These are phyloP conservation scores for Gamarada debralockiae DNA, from an alignment of 495 filamentous ascomycete genomes.

Conservation along the genomic window DNA sequence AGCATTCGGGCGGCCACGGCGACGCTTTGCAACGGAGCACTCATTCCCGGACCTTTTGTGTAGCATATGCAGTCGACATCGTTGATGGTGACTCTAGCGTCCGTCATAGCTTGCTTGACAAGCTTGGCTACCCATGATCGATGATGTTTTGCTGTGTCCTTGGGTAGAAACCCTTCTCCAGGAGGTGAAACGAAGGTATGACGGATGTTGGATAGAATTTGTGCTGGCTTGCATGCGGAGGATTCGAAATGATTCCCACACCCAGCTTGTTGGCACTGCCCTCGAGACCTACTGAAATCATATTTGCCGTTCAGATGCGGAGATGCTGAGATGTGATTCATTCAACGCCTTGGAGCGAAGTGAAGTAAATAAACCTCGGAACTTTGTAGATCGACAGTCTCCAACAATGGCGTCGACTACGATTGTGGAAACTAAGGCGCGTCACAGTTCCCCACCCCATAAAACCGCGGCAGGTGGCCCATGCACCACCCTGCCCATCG, in stretches of 20 bases:
- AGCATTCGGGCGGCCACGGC: slow-evolving; percentile 82
- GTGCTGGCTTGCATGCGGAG: slow-evolving; percentile 51
- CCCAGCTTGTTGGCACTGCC: slow-evolving; percentile 98
- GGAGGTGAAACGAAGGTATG: slow-evolving; percentile 92
- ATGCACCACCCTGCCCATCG: too few species aligned
- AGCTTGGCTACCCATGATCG: slow-evolving; percentile 76
- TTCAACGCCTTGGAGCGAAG: too few species aligned
- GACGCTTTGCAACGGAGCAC: slow-evolving; percentile 82
- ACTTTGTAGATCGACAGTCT: too few species aligned
- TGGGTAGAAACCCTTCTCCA: slow-evolving; percentile 91
- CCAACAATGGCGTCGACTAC: too few species aligned
- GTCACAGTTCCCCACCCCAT: too few species aligned
- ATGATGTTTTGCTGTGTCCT: slow-evolving; percentile 93
- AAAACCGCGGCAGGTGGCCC: too few species aligned
- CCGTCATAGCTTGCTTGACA: slow-evolving; percentile 68
- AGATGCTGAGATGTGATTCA: too few species aligned
- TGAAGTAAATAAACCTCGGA: too few species aligned
- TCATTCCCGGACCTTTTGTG: slow-evolving; percentile 95
- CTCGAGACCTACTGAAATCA: slow-evolving; percentile 86
- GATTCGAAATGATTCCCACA: too few species aligned
- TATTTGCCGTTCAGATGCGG: too few species aligned
- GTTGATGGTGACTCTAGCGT: slow-evolving; percentile 54
- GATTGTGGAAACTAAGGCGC: too few species aligned
- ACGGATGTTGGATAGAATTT: slow-evolving; percentile 87
- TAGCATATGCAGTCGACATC: slow-evolving; percentile 92